A percentile compares a stretch with the other conserved stretches of the same genome.
These are phyloP conservation scores for Schoenoplectus tabernaemontani DNA, from an alignment of 202 grass and related monocot species.

Conservation along the genomic window DNA sequence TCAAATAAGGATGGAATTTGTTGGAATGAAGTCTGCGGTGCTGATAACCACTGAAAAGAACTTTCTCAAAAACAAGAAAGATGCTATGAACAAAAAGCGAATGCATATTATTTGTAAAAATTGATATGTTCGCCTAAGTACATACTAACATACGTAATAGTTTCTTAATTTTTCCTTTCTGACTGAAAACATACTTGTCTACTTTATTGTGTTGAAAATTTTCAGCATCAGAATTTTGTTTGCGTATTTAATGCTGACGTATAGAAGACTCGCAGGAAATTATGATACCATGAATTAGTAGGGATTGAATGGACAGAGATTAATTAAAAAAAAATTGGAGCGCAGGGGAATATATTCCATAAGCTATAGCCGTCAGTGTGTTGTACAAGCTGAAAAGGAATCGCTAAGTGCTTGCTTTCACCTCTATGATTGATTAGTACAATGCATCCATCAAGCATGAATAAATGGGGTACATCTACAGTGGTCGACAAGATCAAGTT, in stretches of 20 bases:
- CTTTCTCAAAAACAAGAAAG: constrained; percentile 6
- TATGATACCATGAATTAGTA: constrained; percentile 20
- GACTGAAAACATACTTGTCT: background rate
- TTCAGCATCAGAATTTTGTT: background rate
- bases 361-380: constrained; percentile 23
- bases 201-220: background rate
- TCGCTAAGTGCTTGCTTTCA: constrained; percentile 17
- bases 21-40: background rate
- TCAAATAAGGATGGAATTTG: background rate
- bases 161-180: constrained; percentile 6
- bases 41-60: background rate
- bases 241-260: background rate
- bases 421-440: constrained; percentile 23
- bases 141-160: constrained; percentile 1
- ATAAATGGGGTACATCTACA: constrained; percentile 10
- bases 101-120: background rate
- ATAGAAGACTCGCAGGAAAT: constrained; percentile 7
- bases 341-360: constrained; percentile 18
- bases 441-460: constrained; percentile 4
- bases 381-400: constrained; percentile 20
- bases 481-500: constrained; percentile 21
- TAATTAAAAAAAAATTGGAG: background rate
- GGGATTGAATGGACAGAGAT: constrained; percentile 10
- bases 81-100: background rate
- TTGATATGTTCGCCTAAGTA: background rate